These are phyloP conservation scores for Lolium multiflorum DNA, from an alignment of 176 grass and related monocot genomes.

Conservation along the genomic window DNA sequence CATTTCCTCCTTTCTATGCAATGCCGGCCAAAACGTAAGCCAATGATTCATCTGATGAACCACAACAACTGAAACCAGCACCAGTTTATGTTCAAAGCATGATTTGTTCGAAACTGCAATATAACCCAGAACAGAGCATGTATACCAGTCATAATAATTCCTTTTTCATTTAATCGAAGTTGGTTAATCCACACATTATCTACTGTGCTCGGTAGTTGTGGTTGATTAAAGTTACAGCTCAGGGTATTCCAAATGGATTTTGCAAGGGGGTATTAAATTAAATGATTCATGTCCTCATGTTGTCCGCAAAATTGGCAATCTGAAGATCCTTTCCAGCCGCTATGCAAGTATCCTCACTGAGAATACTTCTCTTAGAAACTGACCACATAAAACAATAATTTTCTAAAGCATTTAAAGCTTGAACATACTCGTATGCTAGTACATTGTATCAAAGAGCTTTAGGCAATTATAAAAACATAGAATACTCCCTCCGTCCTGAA, in stretches of 20 bases:
- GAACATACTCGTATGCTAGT: too few relatives aligned
- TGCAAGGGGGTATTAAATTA: not conserved
- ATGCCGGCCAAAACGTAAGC: not conserved
- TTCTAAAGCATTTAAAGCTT: too few relatives aligned
- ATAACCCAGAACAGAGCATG: not conserved
- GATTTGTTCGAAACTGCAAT: not conserved
- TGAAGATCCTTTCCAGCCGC: not conserved
- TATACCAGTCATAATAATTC: not conserved
- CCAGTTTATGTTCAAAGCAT: not conserved
- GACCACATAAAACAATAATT: not conserved
- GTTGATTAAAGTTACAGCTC: not conserved
- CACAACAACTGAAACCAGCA: not conserved
- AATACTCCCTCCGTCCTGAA: too few relatives aligned
- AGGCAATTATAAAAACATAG: too few relatives aligned
- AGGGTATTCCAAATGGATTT: not conserved
- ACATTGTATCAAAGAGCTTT: too few relatives aligned
- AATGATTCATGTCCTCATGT: not conserved
- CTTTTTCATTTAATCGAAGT: not conserved
- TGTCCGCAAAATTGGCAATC: not conserved
- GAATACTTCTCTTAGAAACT: not conserved
- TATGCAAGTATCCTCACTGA: not conserved
- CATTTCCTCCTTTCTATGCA: not conserved
- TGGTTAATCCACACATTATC: not conserved
- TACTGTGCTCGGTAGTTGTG: not conserved
- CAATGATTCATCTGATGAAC: not conserved